Base-by-base conservation (phyloP, 106 monocot species). In the Phalaenopsis equestris region DNA sequence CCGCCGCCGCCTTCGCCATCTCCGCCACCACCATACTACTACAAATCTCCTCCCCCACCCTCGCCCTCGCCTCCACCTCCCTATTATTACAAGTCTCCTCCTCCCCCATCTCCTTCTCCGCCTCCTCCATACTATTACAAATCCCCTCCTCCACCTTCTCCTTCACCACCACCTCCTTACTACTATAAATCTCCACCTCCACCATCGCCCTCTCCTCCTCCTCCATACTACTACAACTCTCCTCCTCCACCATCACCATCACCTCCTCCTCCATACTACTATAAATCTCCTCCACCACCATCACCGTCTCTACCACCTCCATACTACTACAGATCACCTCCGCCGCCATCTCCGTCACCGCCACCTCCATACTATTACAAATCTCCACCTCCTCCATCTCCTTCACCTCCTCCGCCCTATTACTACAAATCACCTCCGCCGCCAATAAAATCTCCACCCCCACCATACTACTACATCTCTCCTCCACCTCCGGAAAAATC, bases 181-280 rank as follows among this genome's bases (percentile, higher is more conserved):
- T 55, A 67, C 7, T 81, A 80, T 1, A 83, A 80, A 39, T 85
- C 88, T 8, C 80, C 85, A 0, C 88, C 88, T 0, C 85, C 85
- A 8, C 70, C 55, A 1, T 80, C 77, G 7, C 78, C 75, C 8
- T 80, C 84, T 1, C 77, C 79, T 75, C 84, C 0, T 30, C 84
- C 81, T n/a, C 84, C 87, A 43, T 77, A 64, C 14, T 55, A 67
- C 7, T 81, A 80, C 3, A 83, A 80, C 23, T 85, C 88, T 8
- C 80, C 85, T 1, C 88, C 88, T 0, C 85, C 85, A 8, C 70
- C 55, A 1, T 80, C 77, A 12, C 78, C 75, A 8, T 80, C 84
- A 1, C 77, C 79, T 75, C 84, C 0, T 30, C 84, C 81, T n/a
- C 84, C 87, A 0, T 56, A 49, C 36, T 15, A 56, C 43, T 75